Evolutionary conservation across 2,329 filamentous ascomycete species (phyloP).

Genomic region (Pyrenophora teres): DNA sequence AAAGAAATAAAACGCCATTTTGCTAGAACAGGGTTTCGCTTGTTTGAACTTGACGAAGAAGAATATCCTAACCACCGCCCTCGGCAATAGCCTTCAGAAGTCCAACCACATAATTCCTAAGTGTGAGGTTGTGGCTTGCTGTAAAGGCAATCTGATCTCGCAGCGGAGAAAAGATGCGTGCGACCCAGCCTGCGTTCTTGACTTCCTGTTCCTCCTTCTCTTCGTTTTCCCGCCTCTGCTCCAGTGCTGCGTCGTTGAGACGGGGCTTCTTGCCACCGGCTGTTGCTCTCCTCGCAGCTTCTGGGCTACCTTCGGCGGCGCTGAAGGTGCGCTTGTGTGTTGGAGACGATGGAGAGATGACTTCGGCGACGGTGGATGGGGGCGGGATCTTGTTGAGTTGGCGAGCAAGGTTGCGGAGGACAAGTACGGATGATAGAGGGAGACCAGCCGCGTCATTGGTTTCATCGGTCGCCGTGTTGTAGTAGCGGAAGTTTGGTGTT

Average conservation of each 20-base stretch:
- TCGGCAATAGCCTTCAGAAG: constrained; percentile 45
- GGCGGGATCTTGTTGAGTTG: constrained; percentile 47
- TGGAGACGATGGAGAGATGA: constrained; percentile 32
- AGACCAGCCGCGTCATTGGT: constrained; percentile 70
- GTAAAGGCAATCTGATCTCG: constrained; percentile 69
- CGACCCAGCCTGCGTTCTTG: constrained; percentile 65
- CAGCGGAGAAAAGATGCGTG: constrained; percentile 69
- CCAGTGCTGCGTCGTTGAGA: constrained; percentile 37
- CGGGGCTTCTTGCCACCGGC: constrained; percentile 52
- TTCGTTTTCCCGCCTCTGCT: constrained; percentile 37
- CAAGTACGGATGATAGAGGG: constrained; percentile 76
- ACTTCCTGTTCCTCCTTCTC: constrained; percentile 55
- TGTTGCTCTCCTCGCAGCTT: constrained; percentile 29
- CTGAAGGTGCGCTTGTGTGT: constrained; percentile 39
- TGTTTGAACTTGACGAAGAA: no score
- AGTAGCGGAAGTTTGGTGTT: constrained; percentile 43
- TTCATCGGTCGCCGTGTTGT: constrained; percentile 57
- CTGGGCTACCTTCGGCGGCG: constrained; percentile 34
- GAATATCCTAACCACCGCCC: constrained; percentile 30
- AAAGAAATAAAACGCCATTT: not conserved
- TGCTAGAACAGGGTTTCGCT: not conserved
- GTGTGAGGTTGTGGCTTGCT: constrained; percentile 66
- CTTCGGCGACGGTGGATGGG: constrained; percentile 27
- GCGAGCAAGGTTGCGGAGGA: constrained; percentile 75
- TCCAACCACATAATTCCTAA: constrained; percentile 47